phyloP scores from a whole-genome alignment of 2,329 filamentous ascomycete species.

The Scedosporium aurantiacum region DNA sequence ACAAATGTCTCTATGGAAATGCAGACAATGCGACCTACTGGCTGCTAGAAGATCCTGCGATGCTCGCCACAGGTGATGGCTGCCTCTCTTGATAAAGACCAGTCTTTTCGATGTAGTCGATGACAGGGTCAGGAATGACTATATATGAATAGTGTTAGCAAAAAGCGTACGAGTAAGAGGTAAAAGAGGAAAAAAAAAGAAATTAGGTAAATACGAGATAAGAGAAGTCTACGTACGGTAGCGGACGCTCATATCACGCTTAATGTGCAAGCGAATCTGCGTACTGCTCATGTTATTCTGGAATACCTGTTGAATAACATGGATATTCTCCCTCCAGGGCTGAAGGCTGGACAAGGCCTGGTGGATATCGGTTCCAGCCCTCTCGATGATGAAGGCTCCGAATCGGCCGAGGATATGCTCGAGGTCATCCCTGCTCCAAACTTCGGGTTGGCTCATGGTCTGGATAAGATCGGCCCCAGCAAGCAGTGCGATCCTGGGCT shows the following conservation, averaged over 20 bases:
- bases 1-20: neutral
- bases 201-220: neutral
- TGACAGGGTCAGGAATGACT: constrained; percentile 56
- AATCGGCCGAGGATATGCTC: constrained; percentile 79
- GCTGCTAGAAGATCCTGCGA: neutral
- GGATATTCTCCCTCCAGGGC: constrained; percentile 74
- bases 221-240: constrained; percentile 33
- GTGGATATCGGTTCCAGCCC: constrained; percentile 78
- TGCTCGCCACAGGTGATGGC: neutral
- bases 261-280: constrained; percentile 70
- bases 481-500: constrained; percentile 65
- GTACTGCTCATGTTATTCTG: constrained; percentile 79
- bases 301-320: constrained; percentile 71
- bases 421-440: constrained; percentile 78
- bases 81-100: constrained; percentile 46
- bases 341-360: constrained; percentile 74
- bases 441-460: constrained; percentile 60
- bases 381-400: constrained; percentile 77
- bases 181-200: neutral
- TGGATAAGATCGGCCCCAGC: constrained; percentile 68
- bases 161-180: neutral
- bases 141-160: constrained; percentile 5
- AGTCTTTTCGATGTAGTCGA: constrained; percentile 61
- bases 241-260: constrained; percentile 71
- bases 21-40: neutral